phyloP scores from a whole-genome alignment of 169 alveolate genomes.

The Perkinsus chesapeaki region DNA sequence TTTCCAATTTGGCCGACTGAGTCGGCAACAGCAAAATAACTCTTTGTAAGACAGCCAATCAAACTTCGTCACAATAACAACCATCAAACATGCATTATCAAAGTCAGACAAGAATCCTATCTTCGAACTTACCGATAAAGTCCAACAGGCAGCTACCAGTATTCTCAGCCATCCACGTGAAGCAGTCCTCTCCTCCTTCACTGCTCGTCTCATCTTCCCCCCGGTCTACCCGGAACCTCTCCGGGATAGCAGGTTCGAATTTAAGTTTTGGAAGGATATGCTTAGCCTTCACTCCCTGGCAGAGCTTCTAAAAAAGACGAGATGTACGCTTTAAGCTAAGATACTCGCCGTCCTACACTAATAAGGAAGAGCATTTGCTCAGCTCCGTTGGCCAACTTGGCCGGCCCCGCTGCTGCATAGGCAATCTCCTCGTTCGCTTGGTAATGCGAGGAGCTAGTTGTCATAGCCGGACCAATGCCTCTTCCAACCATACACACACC shows the following conservation, averaged over 20 bases:
- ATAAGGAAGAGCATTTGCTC: background rate
- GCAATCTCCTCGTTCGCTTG: background rate
- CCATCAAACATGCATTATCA: no score
- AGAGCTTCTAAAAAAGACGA: background rate
- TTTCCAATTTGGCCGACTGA: no score
- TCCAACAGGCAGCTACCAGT: background rate
- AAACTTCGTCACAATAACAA: no score
- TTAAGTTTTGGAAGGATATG: background rate
- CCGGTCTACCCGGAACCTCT: background rate
- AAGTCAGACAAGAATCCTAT: background rate
- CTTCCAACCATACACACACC: background rate
- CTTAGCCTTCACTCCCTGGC: background rate
- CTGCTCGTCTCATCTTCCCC: background rate
- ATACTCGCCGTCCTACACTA: no score
- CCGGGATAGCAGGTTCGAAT: background rate
- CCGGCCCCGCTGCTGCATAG: background rate
- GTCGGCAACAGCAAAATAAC: no score
- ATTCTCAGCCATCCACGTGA: background rate
- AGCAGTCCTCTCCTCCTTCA: background rate
- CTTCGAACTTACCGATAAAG: background rate
- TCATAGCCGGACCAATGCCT: background rate
- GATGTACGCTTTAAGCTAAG: background rate
- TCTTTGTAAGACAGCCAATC: no score
- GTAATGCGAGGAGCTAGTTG: background rate
- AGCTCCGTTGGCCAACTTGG: background rate